Evolutionary conservation across 2,329 filamentous ascomycete genomes (phyloP), one percentile per base, ranked within the genome.

Genomic region (Verticillium nonalfalfae): DNA sequence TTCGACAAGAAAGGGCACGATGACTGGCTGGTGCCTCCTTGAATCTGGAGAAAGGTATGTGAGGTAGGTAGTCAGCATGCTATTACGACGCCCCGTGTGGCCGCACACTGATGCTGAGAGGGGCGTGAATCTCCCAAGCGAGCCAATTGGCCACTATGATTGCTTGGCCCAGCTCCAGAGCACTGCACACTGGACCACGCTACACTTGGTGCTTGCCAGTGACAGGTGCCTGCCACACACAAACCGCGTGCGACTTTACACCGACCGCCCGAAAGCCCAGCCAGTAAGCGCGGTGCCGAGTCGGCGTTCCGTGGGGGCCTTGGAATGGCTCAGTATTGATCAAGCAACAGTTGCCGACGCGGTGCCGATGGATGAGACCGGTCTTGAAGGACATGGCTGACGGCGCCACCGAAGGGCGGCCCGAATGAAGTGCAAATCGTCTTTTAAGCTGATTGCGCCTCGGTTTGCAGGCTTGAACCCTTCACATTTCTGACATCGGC

Each of bases 61-160:
- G 26, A 3, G 18, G 15, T 26, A 18, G 3, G n/a, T 50, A 11
- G 39, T 34, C 11, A 34, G 21, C 14, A 11, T 18, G 57, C n/a
- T 58, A 58, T 31, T n/a, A 31, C 38, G 6, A 58, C 57, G 39
- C 57, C 57, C 57, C 50, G 57, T 50, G 57, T 21, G 45, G 45
- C 21, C 21, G 10, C 45, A 50, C 45, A 2, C 7, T 26, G 57
- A 33, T 33, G 15, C 14, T 31, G 21, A 18, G 57, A 31, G 38
- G 38, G 38, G 26, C 38, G 38, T 50, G 57, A 40, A 33, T 39
- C 21, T 34, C 38, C 10, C 50, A 59, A 59, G 58, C 58, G 58
- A 59, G 58, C 58, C 58, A 59, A 59, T 59, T 59, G 58, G 58
- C 58, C 58, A 59, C 54, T 59, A 7, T 45, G 52, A 31, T 6